Evolutionary conservation across 495 filamentous ascomycete species (phyloP).

Genomic region (Trichoderma asperelloides): DNA sequence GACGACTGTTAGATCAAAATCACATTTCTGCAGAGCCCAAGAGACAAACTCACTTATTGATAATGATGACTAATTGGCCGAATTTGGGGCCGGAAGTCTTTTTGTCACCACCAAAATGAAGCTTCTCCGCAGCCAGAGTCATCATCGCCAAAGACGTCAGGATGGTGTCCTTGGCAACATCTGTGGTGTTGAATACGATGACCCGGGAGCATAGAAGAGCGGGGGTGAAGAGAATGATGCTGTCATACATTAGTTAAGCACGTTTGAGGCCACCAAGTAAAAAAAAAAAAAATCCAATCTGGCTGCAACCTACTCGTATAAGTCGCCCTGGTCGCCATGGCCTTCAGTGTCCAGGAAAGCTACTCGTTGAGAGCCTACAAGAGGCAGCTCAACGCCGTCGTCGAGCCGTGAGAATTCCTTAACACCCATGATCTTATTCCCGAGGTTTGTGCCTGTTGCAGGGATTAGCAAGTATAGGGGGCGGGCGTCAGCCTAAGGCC

Average conservation of each 20-base stretch:
- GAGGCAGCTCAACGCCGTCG: background rate
- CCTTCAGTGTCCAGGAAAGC: constrained; percentile 2
- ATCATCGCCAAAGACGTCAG: constrained; percentile 4
- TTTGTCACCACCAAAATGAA: background rate
- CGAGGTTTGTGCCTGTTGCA: background rate
- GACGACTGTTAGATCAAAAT: background rate
- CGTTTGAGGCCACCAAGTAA: background rate
- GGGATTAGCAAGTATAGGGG: background rate
- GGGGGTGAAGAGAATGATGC: constrained; percentile 2
- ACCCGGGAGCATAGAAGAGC: background rate
- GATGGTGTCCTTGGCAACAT: constrained; percentile 2
- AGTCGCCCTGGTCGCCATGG: constrained; percentile 5
- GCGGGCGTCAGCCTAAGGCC: background rate
- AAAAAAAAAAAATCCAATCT: background rate
- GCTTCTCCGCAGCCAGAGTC: background rate
- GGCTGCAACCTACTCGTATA: background rate
- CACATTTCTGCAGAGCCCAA: background rate
- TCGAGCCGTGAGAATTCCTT: background rate
- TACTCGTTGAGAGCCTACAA: background rate
- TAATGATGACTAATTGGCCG: background rate
- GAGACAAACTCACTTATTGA: background rate
- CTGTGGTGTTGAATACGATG: constrained; percentile 7
- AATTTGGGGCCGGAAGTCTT: background rate
- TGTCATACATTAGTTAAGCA: background rate
- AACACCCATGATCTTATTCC: constrained; percentile 1